Percentiles rank a stretch among this genome's conserved stretches.
Conservation (phyloP, 2,329 filamentous ascomycete species). For the Myriosclerotinia curreyana region DNA sequence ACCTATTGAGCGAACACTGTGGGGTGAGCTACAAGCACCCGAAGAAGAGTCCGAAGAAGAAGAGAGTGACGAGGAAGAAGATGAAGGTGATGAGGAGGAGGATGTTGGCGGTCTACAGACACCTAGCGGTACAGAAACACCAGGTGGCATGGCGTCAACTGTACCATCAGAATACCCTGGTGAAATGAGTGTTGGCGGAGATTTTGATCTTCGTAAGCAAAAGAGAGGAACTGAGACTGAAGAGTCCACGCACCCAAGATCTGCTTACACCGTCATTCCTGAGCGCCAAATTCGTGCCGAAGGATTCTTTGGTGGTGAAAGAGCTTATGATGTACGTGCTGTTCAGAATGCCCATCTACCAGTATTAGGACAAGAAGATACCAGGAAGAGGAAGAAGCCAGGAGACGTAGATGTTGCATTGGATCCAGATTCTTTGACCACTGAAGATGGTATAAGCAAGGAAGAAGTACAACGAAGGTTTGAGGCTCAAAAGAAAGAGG, state of each 20-base stretch:
- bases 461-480: constrained; percentile 79
- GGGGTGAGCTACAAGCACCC: constrained; percentile 85
- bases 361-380: constrained; percentile 75
- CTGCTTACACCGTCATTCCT: constrained; percentile 84
- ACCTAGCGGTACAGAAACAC: constrained; percentile 74
- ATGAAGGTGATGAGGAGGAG: constrained; percentile 60
- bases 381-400: constrained; percentile 86
- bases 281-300: constrained; percentile 82
- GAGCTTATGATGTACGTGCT: constrained; percentile 80
- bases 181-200: constrained; percentile 74
- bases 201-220: constrained; percentile 88
- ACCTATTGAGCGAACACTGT: constrained; percentile 79
- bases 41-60: constrained; percentile 69
- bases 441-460: constrained; percentile 75
- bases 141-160: constrained; percentile 74
- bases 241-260: constrained; percentile 68
- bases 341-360: constrained; percentile 56
- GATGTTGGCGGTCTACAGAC: constrained; percentile 67
- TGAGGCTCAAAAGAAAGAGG: constrained; percentile 64
- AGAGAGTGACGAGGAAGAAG: constrained; percentile 67
- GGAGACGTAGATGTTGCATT: constrained; percentile 93
- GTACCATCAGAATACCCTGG: constrained; percentile 76
- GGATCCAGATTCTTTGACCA: constrained; percentile 75
- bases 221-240: constrained; percentile 85
- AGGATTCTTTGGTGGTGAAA: constrained; percentile 95